Percentiles rank a stretch among this genome's conserved stretches.
Evolutionary conservation across 2,329 filamentous ascomycete species (phyloP).

Genomic region (Zasmidium cellare): DNA sequence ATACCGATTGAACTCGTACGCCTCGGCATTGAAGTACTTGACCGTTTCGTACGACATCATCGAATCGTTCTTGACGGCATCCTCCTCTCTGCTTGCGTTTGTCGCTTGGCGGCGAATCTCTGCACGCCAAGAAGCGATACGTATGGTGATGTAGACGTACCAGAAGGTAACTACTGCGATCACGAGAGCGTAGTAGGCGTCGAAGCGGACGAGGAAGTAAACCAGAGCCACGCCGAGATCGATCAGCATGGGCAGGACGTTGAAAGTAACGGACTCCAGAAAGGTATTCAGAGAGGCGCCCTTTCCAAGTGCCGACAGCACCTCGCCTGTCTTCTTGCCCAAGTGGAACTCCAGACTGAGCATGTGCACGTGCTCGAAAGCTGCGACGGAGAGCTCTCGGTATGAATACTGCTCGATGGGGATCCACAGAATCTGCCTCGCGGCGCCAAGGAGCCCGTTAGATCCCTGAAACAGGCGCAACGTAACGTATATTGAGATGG

Average conservation of each 20-base stretch:
- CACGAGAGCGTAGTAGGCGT: constrained; percentile 86
- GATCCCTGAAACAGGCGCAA: constrained; percentile 83
- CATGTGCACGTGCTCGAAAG: constrained; percentile 95
- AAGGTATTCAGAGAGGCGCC: constrained; percentile 96
- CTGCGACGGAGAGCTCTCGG: constrained; percentile 86
- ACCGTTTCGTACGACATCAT: constrained; percentile 94
- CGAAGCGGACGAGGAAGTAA: constrained; percentile 76
- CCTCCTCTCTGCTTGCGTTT: constrained; percentile 90
- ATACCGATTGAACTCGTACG: constrained; percentile 60
- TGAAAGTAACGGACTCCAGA: constrained; percentile 93
- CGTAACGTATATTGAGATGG: constrained; percentile 73
- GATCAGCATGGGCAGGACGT: constrained; percentile 90
- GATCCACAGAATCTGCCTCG: constrained; percentile 87
- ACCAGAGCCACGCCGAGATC: constrained; percentile 83
- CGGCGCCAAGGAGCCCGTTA: constrained; percentile 81
- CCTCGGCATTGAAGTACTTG: constrained; percentile 64
- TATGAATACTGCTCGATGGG: constrained; percentile 97
- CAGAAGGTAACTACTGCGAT: constrained; percentile 90
- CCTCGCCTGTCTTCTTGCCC: constrained; percentile 93
- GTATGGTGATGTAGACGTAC: constrained; percentile 94
- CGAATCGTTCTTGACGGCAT: constrained; percentile 97
- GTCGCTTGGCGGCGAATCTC: constrained; percentile 92
- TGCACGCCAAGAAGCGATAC: constrained; percentile 89
- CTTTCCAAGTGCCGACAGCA: constrained; percentile 92
- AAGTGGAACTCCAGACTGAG: constrained; percentile 96